phyloP scores from a whole-genome alignment of 148 eudicot species.

The Bassia scoparia region DNA sequence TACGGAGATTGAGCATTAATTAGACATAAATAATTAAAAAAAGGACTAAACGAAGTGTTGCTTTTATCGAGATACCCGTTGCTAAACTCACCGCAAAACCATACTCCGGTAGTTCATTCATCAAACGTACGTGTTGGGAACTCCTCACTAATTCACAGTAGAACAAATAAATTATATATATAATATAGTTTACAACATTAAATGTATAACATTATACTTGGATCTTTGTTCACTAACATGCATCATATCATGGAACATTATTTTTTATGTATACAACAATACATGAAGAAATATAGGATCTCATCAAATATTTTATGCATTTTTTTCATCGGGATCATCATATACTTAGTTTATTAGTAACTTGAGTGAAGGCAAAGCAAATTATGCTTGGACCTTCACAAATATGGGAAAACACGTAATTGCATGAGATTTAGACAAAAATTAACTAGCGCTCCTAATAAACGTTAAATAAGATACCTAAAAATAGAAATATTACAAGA shows the following conservation, averaged over 20 bases:
- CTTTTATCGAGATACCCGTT: too few relatives aligned
- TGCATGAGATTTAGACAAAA: slow-evolving; percentile 5
- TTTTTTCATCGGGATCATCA: slow-evolving; percentile 25
- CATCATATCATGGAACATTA: background rate
- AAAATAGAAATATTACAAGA: too few relatives aligned
- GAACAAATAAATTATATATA: too few relatives aligned
- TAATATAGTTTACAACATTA: background rate
- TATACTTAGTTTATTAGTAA: background rate
- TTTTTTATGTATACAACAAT: slow-evolving; percentile 1
- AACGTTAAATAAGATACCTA: too few relatives aligned
- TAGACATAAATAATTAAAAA: too few relatives aligned
- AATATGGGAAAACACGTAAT: background rate
- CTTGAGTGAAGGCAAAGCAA: slow-evolving; percentile 26
- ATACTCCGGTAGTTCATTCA: too few relatives aligned
- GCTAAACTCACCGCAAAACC: too few relatives aligned
- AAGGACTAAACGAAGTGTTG: too few relatives aligned
- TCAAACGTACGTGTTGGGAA: too few relatives aligned
- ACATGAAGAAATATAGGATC: slow-evolving; percentile 16
- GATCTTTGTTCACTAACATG: slow-evolving; percentile 19
- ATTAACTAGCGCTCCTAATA: too few relatives aligned
- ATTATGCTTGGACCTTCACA: background rate
- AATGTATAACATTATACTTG: slow-evolving; percentile 5
- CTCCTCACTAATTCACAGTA: too few relatives aligned
- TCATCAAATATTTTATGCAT: background rate
- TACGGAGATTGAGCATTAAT: too few relatives aligned